Evolutionary conservation across 768 basidiomycete species (phyloP).

Genomic region (Cubamyces sp.): DNA sequence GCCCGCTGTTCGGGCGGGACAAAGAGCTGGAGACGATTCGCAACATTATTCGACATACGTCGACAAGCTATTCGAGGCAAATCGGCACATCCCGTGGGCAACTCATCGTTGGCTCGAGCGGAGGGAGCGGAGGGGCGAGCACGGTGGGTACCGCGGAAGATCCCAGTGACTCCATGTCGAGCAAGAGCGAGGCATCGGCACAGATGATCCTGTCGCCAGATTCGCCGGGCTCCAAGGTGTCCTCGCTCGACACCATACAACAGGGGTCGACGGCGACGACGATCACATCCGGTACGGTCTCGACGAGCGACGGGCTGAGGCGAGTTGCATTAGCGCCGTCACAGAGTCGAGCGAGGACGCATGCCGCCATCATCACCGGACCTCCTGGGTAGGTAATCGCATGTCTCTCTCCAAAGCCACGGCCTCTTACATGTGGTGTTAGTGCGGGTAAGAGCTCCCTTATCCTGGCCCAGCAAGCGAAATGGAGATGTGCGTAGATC

Average conservation of each 20-base stretch:
- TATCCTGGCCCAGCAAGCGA: conserved; percentile 68
- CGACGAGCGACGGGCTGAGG: conserved; percentile 48
- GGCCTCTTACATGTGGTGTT: conserved; percentile 1
- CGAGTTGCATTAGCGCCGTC: conserved; percentile 48
- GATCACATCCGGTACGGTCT: conserved; percentile 38
- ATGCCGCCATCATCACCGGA: conserved; percentile 64
- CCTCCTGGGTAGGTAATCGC: conserved; percentile 57
- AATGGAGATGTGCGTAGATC: conserved; percentile 60
- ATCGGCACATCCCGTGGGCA: conserved; percentile 48
- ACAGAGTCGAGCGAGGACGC: conserved; percentile 51
- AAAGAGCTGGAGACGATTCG: conserved; percentile 70
- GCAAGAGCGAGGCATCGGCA: conserved; percentile 38
- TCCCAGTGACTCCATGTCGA: conserved; percentile 45
- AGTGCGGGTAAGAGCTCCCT: conserved; percentile 80
- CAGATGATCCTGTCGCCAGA: conserved; percentile 22
- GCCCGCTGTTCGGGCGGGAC: conserved; percentile 72
- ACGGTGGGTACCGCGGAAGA: conserved; percentile 24
- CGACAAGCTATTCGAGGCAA: conserved; percentile 64
- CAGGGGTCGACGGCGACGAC: conserved; percentile 24
- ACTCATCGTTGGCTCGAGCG: conserved; percentile 43
- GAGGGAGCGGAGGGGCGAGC: conserved; percentile 12
- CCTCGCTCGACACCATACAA: conserved; percentile 15
- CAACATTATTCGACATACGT: conserved; percentile 55
- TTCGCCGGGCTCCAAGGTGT: conserved; percentile 27
- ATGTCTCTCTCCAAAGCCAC: neutral